phyloP scores from a whole-genome alignment of 805 yeast species.

The Suhomyces sp. region DNA sequence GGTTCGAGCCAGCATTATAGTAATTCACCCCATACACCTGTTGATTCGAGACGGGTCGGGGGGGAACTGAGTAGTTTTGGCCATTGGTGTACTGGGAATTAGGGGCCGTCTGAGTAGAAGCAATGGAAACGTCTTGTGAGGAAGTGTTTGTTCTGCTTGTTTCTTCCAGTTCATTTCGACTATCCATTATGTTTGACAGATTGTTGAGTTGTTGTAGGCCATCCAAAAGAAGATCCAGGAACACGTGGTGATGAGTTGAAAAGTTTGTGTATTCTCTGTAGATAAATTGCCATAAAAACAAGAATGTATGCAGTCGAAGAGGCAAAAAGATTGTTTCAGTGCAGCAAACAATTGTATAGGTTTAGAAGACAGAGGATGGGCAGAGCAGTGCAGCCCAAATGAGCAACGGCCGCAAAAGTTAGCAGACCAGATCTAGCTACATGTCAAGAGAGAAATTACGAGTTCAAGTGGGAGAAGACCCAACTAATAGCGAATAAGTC shows the following conservation, averaged over 20 bases:
- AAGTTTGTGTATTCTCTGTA: neutral
- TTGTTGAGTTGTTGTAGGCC: neutral
- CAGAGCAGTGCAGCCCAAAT: neutral
- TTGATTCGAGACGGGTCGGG: neutral
- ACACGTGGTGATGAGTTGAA: neutral
- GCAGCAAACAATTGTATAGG: neutral
- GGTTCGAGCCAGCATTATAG: neutral
- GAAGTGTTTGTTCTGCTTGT: neutral
- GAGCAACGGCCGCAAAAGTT: neutral
- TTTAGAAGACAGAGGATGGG: neutral
- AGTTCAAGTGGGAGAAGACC: neutral
- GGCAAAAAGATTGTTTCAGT: neutral
- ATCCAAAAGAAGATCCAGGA: neutral
- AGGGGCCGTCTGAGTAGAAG: neutral
- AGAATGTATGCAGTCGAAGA: neutral
- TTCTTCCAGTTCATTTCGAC: neutral
- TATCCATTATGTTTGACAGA: neutral
- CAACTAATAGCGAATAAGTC: too few species aligned
- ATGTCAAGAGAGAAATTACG: neutral
- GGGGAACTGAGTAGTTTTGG: neutral
- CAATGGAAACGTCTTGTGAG: neutral
- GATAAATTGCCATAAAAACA: neutral
- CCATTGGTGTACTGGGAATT: neutral
- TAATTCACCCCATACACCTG: neutral
- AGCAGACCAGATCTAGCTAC: neutral